Percentiles rank a stretch among this genome's conserved stretches.
These are phyloP conservation scores for Rhodotorula mucilaginosa DNA, from an alignment of 1,284 basidiomycete genomes.

Conservation along the genomic window DNA sequence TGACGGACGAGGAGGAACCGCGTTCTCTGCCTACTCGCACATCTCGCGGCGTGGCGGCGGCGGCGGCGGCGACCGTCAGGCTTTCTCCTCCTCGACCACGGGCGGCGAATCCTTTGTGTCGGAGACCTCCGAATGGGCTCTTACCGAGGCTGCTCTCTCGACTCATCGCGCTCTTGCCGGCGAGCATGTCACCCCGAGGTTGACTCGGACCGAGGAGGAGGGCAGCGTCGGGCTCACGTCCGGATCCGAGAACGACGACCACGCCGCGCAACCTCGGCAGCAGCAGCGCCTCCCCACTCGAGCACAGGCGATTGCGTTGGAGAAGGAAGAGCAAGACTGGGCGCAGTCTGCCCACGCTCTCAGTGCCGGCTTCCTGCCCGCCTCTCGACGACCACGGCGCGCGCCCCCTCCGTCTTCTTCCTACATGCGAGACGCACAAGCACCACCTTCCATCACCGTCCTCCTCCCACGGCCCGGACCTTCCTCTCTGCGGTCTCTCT, in stretches of 20 bases:
- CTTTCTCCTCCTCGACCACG: neutral
- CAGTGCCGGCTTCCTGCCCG: slow-evolving; percentile 4
- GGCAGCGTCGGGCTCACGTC: slow-evolving; percentile 15
- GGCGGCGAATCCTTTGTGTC: neutral
- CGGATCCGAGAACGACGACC: slow-evolving; percentile 12
- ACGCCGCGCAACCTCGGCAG: too few relatives aligned
- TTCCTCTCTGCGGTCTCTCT: neutral
- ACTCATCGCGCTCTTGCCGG: neutral
- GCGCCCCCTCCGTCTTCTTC: neutral
- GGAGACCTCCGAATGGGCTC: slow-evolving; percentile 1
- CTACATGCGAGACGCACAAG: neutral
- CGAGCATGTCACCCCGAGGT: neutral
- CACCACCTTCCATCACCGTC: neutral
- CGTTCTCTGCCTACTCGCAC: neutral
- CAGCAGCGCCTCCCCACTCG: neutral
- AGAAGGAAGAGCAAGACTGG: slow-evolving; percentile 12
- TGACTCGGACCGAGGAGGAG: neutral
- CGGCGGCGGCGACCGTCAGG: neutral
- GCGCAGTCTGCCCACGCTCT: slow-evolving; percentile 9
- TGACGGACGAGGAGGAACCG: neutral
- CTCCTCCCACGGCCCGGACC: neutral
- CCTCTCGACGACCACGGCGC: neutral
- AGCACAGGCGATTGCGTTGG: neutral
- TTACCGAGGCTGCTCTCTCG: slow-evolving; percentile 12
- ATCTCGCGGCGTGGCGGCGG: neutral